Evolutionary conservation across 2,329 filamentous ascomycete genomes (phyloP).

Genomic region (Claviceps spartinae): DNA sequence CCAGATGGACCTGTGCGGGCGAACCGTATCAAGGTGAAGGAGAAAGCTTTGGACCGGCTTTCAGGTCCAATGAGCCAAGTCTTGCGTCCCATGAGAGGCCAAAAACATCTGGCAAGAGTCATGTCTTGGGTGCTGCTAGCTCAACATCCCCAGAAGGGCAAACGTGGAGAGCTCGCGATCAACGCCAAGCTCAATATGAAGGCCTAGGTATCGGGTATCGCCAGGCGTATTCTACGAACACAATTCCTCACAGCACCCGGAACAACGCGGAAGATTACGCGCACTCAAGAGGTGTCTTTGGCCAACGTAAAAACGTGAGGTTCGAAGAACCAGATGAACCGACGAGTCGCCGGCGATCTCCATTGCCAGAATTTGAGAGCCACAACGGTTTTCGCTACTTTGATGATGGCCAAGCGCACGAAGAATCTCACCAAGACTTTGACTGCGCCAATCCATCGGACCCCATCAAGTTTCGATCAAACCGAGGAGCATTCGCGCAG

Average conservation of each 20-base stretch:
- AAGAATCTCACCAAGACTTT: background rate
- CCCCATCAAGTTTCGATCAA: background rate
- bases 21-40: background rate
- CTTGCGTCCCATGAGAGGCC: background rate
- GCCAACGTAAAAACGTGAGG: background rate
- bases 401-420: background rate
- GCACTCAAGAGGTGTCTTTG: background rate
- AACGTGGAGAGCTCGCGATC: background rate
- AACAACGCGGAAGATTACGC: background rate
- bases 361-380: background rate
- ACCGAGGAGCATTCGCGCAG: conserved; percentile 2
- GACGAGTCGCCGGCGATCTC: background rate
- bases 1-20: background rate
- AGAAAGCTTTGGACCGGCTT: background rate
- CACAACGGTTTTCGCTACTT: background rate
- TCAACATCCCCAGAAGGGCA: background rate
- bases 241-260: background rate
- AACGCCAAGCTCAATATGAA: background rate
- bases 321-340: background rate
- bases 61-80: background rate
- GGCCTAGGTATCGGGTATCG: background rate
- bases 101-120: background rate
- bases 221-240: background rate
- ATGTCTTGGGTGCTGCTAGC: background rate
- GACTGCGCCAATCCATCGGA: background rate